Conservation (phyloP, 164 flowering plant species). For the Tetrastigma voinierianum region DNA sequence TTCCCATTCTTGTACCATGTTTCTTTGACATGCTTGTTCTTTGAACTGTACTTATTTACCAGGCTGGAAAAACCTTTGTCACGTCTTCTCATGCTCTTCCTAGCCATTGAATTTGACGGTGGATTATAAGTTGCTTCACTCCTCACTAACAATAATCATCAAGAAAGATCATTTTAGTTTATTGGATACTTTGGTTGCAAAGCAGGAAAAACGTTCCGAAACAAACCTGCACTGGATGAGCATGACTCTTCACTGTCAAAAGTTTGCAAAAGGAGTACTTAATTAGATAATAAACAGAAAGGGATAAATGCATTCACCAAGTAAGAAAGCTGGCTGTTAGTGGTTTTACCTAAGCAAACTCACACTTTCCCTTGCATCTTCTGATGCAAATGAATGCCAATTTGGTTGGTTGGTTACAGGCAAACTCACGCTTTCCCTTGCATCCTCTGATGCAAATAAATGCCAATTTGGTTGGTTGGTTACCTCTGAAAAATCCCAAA, state of each 20-base stretch:
- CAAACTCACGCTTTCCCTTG: too few species aligned
- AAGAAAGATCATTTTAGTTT: constrained; percentile 1
- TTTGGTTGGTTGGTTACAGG: constrained; percentile 17
- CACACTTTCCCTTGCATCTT: constrained; percentile 41
- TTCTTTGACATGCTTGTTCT: constrained; percentile 17
- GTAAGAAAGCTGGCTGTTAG: not conserved
- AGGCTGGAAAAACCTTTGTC: constrained; percentile 14
- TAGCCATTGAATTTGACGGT: constrained; percentile 17
- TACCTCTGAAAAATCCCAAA: constrained; percentile 21
- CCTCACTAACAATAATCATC: constrained; percentile 38
- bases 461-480: constrained; percentile 28
- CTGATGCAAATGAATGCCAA: constrained; percentile 30
- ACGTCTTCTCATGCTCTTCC: constrained; percentile 21
- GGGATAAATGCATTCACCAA: not conserved
- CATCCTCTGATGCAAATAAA: constrained; percentile 33
- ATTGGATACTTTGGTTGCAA: not conserved
- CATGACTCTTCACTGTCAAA: constrained; percentile 72
- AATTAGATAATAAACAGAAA: not conserved
- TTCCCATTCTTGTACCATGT: constrained; percentile 11
- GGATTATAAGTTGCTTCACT: constrained; percentile 22
- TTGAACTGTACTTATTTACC: not conserved
- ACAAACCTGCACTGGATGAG: constrained; percentile 68
- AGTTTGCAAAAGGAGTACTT: constrained; percentile 1
- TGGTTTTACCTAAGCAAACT: constrained; percentile 53
- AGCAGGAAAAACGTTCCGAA: not conserved